Conservation (phyloP, 305 asterid genomes). For the Solanum hybrid region DNA sequence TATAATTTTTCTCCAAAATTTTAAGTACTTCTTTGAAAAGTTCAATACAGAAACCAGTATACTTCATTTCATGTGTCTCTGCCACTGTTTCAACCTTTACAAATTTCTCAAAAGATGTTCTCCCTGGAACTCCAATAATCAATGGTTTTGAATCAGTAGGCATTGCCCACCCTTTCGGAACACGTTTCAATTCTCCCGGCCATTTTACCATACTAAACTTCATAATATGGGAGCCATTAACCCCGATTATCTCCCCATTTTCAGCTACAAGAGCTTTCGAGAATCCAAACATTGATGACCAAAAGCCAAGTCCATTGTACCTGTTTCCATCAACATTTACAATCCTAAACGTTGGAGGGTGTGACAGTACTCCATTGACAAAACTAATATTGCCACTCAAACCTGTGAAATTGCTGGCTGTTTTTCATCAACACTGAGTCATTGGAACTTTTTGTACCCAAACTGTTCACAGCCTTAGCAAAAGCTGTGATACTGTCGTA, state of each 20-base stretch:
- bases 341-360: conserved; percentile 10
- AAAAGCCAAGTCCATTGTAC: conserved; percentile 24
- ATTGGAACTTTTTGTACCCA: not conserved
- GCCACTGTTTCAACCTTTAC: conserved; percentile 15
- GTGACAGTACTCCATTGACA: not conserved
- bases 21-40: conserved; percentile 18
- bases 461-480: conserved; percentile 6
- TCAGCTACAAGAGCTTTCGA: not conserved
- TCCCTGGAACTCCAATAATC: conserved; percentile 30
- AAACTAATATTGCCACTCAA: conserved; percentile 23
- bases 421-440: conserved; percentile 8
- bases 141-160: conserved; percentile 24
- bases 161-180: conserved; percentile 37
- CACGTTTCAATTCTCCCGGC: conserved; percentile 30
- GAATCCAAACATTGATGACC: conserved; percentile 24
- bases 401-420: conserved; percentile 18
- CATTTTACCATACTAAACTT: conserved; percentile 13
- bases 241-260: not conserved
- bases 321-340: conserved; percentile 26
- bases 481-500: conserved; percentile 27
- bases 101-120: conserved; percentile 4
- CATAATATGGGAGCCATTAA: not conserved
- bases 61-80: not conserved
- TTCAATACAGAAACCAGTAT: conserved; percentile 30
- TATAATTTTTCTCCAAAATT: conserved; percentile 14